These are phyloP conservation scores for Trichosporon ovoides DNA, from an alignment of 1,284 basidiomycete genomes.

Conservation along the genomic window DNA sequence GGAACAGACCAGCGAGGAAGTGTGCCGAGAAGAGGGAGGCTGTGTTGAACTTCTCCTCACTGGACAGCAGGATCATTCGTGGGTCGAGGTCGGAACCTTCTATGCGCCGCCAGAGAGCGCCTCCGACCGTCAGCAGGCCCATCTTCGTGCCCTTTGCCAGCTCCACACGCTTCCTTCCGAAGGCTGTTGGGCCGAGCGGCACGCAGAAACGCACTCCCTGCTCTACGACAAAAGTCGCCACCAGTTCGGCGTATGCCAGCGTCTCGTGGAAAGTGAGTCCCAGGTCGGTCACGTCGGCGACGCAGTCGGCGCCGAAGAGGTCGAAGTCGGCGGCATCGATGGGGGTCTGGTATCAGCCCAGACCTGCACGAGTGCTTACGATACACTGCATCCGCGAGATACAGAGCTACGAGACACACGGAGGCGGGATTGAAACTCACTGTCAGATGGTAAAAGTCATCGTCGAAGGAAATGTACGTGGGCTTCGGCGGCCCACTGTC, in stretches of 20 bases:
- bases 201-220: background rate
- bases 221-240: background rate
- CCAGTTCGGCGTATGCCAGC: background rate
- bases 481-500: background rate
- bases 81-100: background rate
- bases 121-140: background rate
- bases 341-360: background rate
- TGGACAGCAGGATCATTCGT: background rate
- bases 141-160: background rate
- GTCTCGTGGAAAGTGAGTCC: background rate
- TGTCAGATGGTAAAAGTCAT: background rate
- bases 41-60: background rate
- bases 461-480: background rate
- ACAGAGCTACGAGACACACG: background rate
- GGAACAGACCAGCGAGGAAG: background rate
- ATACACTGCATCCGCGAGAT: background rate
- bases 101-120: background rate
- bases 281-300: slow-evolving; percentile 1
- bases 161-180: background rate
- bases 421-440: background rate
- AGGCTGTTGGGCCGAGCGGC: background rate
- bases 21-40: background rate
- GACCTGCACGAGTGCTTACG: background rate
- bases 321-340: slow-evolving; percentile 1
- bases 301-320: background rate